A percentile compares a stretch with the other conserved stretches of the same genome.
phyloP scores from a whole-genome alignment of 1,284 basidiomycete species.

The Fomitopsis betulina region DNA sequence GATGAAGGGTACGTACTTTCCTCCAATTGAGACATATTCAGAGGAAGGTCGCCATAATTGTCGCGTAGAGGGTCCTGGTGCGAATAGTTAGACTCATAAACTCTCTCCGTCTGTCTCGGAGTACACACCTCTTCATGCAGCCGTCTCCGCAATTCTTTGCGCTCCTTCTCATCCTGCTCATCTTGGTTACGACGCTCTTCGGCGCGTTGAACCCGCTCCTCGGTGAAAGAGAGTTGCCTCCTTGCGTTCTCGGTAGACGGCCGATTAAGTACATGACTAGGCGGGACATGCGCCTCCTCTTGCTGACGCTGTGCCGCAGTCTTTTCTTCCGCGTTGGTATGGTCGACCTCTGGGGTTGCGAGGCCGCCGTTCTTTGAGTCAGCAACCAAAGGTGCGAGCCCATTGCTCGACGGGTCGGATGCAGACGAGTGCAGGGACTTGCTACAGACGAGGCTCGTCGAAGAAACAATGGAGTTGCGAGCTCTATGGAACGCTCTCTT shows the following conservation, averaged over 20 bases:
- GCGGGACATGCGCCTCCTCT: not conserved
- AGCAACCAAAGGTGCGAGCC: slow-evolving; percentile 11
- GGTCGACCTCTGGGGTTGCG: slow-evolving; percentile 7
- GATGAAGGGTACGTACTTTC: slow-evolving; percentile 4
- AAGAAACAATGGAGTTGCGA: slow-evolving; percentile 6
- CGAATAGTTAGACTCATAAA: not conserved
- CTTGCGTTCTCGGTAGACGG: not conserved
- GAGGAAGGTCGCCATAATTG: slow-evolving; percentile 59
- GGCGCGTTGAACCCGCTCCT: slow-evolving; percentile 21
- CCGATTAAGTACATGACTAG: not conserved
- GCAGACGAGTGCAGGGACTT: slow-evolving; percentile 5
- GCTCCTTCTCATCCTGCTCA: slow-evolving; percentile 15
- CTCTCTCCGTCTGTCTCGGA: not conserved
- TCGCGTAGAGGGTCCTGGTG: slow-evolving; percentile 51
- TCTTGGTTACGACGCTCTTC: slow-evolving; percentile 21
- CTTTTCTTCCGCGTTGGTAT: slow-evolving; percentile 12
- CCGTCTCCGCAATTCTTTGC: slow-evolving; percentile 43
- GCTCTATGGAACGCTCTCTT: slow-evolving; percentile 5
- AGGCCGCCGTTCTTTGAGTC: slow-evolving; percentile 5
- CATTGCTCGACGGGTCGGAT: slow-evolving; percentile 2
- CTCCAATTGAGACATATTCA: slow-evolving; percentile 34
- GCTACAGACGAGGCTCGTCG: not conserved
- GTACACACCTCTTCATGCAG: slow-evolving; percentile 38
- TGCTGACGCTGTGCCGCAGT: slow-evolving; percentile 12
- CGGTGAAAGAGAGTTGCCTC: slow-evolving; percentile 19